phyloP scores from a whole-genome alignment of 2,329 filamentous ascomycete species.

The Pseudogymnoascus sp. region DNA sequence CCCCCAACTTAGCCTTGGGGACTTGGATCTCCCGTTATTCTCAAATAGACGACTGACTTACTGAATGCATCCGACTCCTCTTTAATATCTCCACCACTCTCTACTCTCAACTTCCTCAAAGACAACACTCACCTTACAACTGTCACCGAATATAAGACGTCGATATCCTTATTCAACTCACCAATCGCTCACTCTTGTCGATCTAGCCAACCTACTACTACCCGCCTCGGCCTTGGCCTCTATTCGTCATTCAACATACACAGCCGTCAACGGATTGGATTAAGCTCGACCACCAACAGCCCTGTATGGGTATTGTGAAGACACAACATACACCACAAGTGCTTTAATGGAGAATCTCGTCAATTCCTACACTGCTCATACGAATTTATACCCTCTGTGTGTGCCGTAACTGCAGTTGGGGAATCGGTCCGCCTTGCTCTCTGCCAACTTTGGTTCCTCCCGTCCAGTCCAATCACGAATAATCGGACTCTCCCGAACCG shows the following conservation, averaged over 20 bases:
- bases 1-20: not conserved
- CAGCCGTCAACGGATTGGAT: not conserved
- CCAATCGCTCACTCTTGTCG: not conserved
- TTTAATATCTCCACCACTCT: not conserved
- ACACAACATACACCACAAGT: not conserved
- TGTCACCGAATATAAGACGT: not conserved
- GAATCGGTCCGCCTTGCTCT: not conserved
- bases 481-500: not conserved
- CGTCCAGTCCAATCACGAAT: not conserved
- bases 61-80: not conserved
- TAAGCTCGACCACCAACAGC: not conserved
- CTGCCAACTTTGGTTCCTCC: conserved; percentile 1
- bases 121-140: not conserved
- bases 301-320: not conserved
- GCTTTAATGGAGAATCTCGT: conserved; percentile 3
- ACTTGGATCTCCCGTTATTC: not conserved
- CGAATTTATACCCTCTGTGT: not conserved
- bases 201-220: not conserved
- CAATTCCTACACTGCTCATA: not conserved
- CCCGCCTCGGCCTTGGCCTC: not conserved
- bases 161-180: not conserved
- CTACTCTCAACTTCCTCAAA: not conserved
- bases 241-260: not conserved
- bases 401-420: not conserved
- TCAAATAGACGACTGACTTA: conserved; percentile 4